Conservation (phyloP, 2,329 filamentous ascomycete genomes). For the Fusarium nisikadoi region DNA sequence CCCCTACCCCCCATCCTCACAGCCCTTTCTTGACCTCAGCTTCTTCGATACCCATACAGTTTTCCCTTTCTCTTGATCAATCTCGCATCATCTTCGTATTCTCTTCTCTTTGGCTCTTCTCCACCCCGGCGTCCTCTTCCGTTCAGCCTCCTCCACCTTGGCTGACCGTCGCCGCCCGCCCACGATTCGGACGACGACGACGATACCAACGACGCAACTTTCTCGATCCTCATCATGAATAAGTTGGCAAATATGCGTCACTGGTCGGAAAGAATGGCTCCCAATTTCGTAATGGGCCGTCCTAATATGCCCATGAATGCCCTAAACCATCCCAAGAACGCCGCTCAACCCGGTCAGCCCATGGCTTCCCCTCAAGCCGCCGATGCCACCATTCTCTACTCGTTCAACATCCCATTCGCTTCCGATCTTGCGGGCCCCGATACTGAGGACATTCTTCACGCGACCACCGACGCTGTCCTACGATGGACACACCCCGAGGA, state of each 20-base stretch:
- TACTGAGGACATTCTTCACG: slow-evolving; percentile 93
- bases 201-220: slow-evolving; percentile 34
- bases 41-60: slow-evolving; percentile 42
- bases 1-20: slow-evolving; percentile 16
- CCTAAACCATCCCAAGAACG: slow-evolving; percentile 68
- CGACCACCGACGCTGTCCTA: slow-evolving; percentile 85
- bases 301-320: slow-evolving; percentile 66
- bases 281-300: slow-evolving; percentile 73
- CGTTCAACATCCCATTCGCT: slow-evolving; percentile 97
- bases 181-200: slow-evolving; percentile 44
- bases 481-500: slow-evolving; percentile 95
- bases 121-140: slow-evolving; percentile 35
- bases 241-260: slow-evolving; percentile 78
- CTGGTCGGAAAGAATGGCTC: slow-evolving; percentile 76
- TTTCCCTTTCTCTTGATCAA: slow-evolving; percentile 33
- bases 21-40: slow-evolving; percentile 39
- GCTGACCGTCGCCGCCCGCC: slow-evolving; percentile 44
- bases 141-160: slow-evolving; percentile 38
- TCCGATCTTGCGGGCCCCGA: slow-evolving; percentile 93
- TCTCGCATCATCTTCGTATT: slow-evolving; percentile 35
- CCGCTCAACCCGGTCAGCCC: slow-evolving; percentile 62
- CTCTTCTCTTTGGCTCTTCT: slow-evolving; percentile 33
- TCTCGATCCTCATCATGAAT: slow-evolving; percentile 66
- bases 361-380: slow-evolving; percentile 75
- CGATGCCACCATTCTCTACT: slow-evolving; percentile 86